Evolutionary conservation across 495 filamentous ascomycete genomes (phyloP), one percentile per base, ranked within the genome.

Genomic region (Aspergillus nanangensis): DNA sequence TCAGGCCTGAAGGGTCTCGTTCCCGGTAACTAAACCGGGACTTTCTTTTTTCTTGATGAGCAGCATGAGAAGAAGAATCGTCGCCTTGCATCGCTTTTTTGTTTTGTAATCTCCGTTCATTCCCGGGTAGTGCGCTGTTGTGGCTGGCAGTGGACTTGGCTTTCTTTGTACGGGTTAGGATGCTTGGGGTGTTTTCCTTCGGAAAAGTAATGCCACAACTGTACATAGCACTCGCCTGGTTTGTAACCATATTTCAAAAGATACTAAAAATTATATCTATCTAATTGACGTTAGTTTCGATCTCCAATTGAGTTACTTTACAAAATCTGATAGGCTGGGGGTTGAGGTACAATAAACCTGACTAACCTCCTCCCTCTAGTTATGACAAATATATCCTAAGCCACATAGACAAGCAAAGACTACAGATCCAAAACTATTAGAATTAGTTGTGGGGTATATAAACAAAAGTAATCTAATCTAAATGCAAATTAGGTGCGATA

Each of bases 1-100:
- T 79, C 81, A 37, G 90, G 90, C 48, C 82, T 95, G 69, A 94
- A 93, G 74, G 91, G 90, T 20, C 88, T 91, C 77, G 82, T 93
- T 44, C 67, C 72, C 24, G 72, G 74, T 52, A 71, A 65, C 67
- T 74, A 71, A 65, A 56, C 34, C 36, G 47, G 48, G 51, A 22
- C 39, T 31, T 36, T 19, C 38, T n/a, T 32, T 48, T 56, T 40
- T 54, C 56, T 61, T 67, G 45, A 67, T 53, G 66, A 68, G 52
- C 47, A 60, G 63, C 59, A 66, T 65, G 60, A 62, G 50, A 45
- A 58, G 51, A 61, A 54, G 48, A 63, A 55, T 41, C 54, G 42
- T 37, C 38, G 47, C 44, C 50, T 56, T 49, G 53, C 53, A 48
- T 47, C 56, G 44, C 57, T 57, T 51, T 48, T 15, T 56, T 60